Percentiles rank a stretch among this genome's conserved stretches.
These are phyloP conservation scores for Lachancea dasiensis DNA, from an alignment of 805 yeast genomes.

Conservation along the genomic window DNA sequence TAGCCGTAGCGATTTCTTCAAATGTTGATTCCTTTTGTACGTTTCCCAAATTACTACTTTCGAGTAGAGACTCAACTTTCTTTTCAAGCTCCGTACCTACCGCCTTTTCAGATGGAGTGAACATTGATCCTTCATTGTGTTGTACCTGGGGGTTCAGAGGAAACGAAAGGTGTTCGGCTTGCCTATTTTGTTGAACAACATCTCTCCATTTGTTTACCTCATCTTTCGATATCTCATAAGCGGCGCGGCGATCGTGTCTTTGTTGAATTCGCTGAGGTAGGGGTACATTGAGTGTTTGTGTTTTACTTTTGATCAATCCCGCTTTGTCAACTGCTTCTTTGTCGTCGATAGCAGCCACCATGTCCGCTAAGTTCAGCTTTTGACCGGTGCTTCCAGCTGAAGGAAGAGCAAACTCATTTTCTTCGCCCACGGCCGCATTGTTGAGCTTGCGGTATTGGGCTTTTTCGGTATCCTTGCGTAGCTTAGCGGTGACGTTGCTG, in stretches of 20 bases:
- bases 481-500: conserved; percentile 41
- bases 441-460: conserved; percentile 41
- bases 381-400: conserved; percentile 28
- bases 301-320: conserved; percentile 38
- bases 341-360: conserved; percentile 61
- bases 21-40: conserved; percentile 75
- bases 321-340: conserved; percentile 45
- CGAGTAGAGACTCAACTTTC: conserved; percentile 54
- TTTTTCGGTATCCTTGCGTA: conserved; percentile 31
- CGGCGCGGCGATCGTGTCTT: conserved; percentile 80
- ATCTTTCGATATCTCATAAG: conserved; percentile 80
- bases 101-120: conserved; percentile 39
- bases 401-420: conserved; percentile 66
- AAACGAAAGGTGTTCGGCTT: conserved; percentile 78
- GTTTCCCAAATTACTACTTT: conserved; percentile 60
- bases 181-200: conserved; percentile 67
- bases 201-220: conserved; percentile 90
- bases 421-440: conserved; percentile 49
- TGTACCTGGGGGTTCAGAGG: conserved; percentile 46
- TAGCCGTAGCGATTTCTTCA: conserved; percentile 80
- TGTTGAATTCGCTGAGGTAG: conserved; percentile 81
- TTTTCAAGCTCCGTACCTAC: conserved; percentile 59
- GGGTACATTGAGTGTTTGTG: conserved; percentile 63
- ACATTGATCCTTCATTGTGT: conserved; percentile 48
- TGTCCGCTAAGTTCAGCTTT: conserved; percentile 62